phyloP scores from a whole-genome alignment of 176 grass and related monocot species.

The Oryza meridionalis region DNA sequence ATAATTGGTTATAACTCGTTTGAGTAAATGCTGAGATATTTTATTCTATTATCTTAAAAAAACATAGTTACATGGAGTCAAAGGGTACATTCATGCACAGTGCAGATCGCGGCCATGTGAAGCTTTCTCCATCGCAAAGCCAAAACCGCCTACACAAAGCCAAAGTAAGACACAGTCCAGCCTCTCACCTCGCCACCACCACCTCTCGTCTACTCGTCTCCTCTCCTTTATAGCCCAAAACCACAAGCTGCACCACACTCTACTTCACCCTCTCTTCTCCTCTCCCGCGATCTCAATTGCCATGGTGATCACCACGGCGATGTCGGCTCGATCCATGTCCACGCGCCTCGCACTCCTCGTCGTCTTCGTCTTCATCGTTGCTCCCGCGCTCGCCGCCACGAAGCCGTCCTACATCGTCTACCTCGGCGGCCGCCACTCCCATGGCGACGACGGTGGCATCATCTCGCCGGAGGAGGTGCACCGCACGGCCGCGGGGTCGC shows the following conservation, averaged over 20 bases:
- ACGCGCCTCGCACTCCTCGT: background rate
- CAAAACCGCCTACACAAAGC: too few species aligned
- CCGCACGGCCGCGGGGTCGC: conserved; percentile 40
- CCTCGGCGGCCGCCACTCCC: conserved; percentile 57
- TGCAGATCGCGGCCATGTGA: too few species aligned
- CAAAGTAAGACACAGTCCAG: too few species aligned
- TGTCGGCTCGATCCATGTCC: background rate
- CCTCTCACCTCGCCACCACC: too few species aligned
- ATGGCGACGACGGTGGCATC: background rate
- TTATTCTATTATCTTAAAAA: too few species aligned
- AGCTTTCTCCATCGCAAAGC: too few species aligned
- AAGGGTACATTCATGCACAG: too few species aligned
- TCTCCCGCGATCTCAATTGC: background rate
- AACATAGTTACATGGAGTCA: too few species aligned
- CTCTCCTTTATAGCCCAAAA: conserved; percentile 24
- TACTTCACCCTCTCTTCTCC: background rate
- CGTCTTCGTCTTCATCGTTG: background rate
- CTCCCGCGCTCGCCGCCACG: background rate
- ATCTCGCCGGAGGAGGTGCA: conserved; percentile 27
- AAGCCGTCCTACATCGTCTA: conserved; percentile 74
- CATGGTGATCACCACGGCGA: conserved; percentile 21
- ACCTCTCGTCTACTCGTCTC: too few species aligned
- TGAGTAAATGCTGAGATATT: too few species aligned
- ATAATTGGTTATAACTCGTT: too few species aligned
- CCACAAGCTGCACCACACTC: too few species aligned